Percentiles rank a stretch among this genome's conserved stretches.
Evolutionary conservation across 2,329 filamentous ascomycete genomes (phyloP).

Genomic region (Epichloe festucae): DNA sequence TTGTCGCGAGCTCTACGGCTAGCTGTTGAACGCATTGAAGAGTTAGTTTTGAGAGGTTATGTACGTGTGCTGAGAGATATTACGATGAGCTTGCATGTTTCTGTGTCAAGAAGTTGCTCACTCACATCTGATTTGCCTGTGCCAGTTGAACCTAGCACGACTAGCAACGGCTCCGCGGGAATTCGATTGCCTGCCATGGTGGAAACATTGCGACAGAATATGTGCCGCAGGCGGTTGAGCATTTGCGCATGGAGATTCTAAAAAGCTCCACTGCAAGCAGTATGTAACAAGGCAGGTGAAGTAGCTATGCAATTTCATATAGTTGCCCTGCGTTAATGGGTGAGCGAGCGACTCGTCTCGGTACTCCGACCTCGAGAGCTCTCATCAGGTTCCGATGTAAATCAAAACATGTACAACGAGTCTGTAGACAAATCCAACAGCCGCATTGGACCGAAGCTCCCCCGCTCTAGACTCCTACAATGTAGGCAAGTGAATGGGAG

Average conservation of each 20-base stretch:
- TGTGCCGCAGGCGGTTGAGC: slow-evolving; percentile 13
- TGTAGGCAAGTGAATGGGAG: not conserved
- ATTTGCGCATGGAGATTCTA: slow-evolving; percentile 12
- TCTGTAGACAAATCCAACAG: too few species aligned
- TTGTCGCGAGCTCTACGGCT: slow-evolving; percentile 72
- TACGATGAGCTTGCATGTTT: not conserved
- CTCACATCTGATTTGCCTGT: slow-evolving; percentile 85
- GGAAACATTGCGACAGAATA: slow-evolving; percentile 21
- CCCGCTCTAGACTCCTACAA: too few species aligned
- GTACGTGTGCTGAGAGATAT: too few species aligned
- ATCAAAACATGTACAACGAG: too few species aligned
- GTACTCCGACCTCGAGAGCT: too few species aligned
- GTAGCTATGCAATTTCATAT: too few species aligned
- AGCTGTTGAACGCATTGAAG: slow-evolving; percentile 39
- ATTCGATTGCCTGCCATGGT: slow-evolving; percentile 26
- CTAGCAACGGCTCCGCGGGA: slow-evolving; percentile 52
- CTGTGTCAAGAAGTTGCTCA: not conserved
- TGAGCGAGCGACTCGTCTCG: too few species aligned
- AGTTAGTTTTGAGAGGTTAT: not conserved
- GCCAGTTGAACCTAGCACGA: slow-evolving; percentile 79
- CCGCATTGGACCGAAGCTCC: too few species aligned
- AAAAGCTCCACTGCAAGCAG: not conserved
- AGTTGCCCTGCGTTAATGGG: too few species aligned
- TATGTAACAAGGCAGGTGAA: too few species aligned
- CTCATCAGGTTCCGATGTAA: too few species aligned